These are phyloP conservation scores for Brasenia schreberi DNA, from an alignment of 164 flowering plant genomes.

Conservation along the genomic window DNA sequence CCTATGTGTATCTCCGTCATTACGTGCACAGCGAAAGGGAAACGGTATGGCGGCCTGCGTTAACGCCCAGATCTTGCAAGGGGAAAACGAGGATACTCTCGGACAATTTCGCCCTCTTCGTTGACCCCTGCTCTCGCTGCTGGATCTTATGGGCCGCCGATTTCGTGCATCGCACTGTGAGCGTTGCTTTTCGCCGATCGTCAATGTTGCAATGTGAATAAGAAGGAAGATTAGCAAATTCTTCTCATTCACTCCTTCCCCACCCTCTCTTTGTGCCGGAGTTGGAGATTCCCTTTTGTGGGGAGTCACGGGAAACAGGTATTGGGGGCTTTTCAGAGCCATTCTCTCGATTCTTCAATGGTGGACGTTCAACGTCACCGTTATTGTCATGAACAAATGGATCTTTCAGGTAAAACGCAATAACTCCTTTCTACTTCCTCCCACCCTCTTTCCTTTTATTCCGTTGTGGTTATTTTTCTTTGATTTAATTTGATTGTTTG, in stretches of 20 bases:
- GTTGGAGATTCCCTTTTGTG: background rate
- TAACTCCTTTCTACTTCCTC: background rate
- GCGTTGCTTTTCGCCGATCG: background rate
- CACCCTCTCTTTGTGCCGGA: background rate
- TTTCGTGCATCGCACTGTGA: too few species aligned
- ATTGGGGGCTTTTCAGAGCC: constrained; percentile 72
- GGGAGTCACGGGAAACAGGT: background rate
- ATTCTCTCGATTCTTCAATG: constrained; percentile 82
- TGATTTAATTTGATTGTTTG: background rate
- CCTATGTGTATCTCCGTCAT: too few species aligned
- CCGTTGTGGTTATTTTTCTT: background rate
- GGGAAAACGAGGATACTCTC: too few species aligned
- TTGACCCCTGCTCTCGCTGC: too few species aligned
- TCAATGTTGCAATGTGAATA: background rate
- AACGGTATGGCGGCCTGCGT: too few species aligned
- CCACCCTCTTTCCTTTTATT: background rate
- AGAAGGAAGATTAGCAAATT: background rate
- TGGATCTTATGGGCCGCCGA: too few species aligned
- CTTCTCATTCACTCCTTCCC: background rate
- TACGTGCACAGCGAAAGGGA: too few species aligned
- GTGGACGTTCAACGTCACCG: constrained; percentile 98
- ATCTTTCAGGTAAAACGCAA: constrained; percentile 70
- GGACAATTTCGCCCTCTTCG: too few species aligned
- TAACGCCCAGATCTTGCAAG: too few species aligned
- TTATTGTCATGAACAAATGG: constrained; percentile 98